Evolutionary conservation across 495 filamentous ascomycete genomes (phyloP).

Genomic region (Xylaria intraflava): DNA sequence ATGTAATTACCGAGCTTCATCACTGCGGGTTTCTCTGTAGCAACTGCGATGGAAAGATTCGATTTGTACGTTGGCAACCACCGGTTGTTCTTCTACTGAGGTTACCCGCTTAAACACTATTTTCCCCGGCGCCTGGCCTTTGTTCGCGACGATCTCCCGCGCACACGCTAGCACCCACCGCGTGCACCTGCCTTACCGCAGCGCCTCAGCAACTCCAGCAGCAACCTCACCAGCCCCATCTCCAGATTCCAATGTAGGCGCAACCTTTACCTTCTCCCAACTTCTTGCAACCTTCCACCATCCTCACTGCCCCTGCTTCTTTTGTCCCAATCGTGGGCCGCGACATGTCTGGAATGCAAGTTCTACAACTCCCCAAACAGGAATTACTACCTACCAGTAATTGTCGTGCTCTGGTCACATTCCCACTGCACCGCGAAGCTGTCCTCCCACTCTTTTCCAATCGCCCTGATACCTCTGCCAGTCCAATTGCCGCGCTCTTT

Average conservation of each 20-base stretch:
- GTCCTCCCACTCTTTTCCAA: background rate
- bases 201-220: background rate
- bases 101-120: background rate
- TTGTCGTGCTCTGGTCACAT: background rate
- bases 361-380: background rate
- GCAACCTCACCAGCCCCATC: background rate
- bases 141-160: background rate
- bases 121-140: background rate
- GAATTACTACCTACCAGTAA: background rate
- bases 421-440: background rate
- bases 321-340: background rate
- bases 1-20: background rate
- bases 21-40: background rate
- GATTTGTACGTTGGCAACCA: constrained; percentile 4
- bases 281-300: background rate
- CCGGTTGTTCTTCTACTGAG: constrained; percentile 1
- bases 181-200: constrained; percentile 3
- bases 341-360: constrained; percentile 2
- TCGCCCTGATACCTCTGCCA: background rate
- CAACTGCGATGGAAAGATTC: constrained; percentile 6
- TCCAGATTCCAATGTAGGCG: background rate
- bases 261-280: background rate
- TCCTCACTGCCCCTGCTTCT: background rate
- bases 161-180: background rate
- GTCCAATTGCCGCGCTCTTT: background rate